Conservation (phyloP, 176 grass and related monocot genomes). For the Carex myosuroides region DNA sequence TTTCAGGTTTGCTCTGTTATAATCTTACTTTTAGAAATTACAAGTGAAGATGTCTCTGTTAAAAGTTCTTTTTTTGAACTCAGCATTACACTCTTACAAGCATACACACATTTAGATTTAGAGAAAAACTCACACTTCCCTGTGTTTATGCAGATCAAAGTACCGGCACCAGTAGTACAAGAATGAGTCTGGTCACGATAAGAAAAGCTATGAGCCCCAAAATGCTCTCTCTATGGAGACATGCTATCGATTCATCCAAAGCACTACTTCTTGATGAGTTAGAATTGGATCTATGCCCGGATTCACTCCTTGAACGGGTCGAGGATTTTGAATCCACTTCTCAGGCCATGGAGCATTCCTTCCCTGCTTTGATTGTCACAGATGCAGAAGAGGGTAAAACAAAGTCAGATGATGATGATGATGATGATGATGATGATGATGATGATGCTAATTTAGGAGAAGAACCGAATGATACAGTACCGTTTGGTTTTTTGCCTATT, state of each 20-base stretch:
- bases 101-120: no score
- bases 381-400: slow-evolving; percentile 7
- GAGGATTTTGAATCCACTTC: slow-evolving; percentile 59
- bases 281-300: slow-evolving; percentile 49
- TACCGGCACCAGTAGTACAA: neutral
- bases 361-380: slow-evolving; percentile 52
- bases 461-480: slow-evolving; percentile 31
- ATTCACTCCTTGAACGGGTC: slow-evolving; percentile 57
- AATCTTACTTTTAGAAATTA: neutral
- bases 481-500: slow-evolving; percentile 59
- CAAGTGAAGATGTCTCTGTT: slow-evolving; percentile 4
- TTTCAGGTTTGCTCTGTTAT: slow-evolving; percentile 42
- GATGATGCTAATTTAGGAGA: slow-evolving; percentile 38
- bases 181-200: neutral
- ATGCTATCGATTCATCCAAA: slow-evolving; percentile 57
- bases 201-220: slow-evolving; percentile 50
- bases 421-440: slow-evolving; percentile 8
- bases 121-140: neutral
- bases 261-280: slow-evolving; percentile 56
- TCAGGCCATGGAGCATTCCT: slow-evolving; percentile 65
- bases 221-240: slow-evolving; percentile 61
- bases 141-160: slow-evolving; percentile 32
- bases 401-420: slow-evolving; percentile 15
- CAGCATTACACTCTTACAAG: neutral
- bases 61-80: neutral